Evolutionary conservation across 2,329 filamentous ascomycete species (phyloP).

Genomic region (Xylaria sp.): DNA sequence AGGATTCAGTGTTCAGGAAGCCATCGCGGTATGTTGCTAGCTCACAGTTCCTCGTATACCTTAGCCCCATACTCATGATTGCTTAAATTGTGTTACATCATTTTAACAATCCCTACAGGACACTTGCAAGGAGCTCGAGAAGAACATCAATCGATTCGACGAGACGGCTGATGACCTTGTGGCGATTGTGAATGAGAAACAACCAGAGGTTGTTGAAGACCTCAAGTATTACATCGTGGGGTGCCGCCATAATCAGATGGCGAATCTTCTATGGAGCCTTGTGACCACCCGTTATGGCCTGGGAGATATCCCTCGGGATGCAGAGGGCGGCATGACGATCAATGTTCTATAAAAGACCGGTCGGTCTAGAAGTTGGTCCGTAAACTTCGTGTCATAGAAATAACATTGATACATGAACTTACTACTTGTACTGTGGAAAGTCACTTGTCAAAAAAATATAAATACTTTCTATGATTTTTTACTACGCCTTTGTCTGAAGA

Average conservation of each 20-base stretch:
- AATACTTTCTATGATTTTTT: not conserved
- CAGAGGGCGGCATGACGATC: not conserved
- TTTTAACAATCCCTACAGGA: not conserved
- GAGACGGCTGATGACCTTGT: not conserved
- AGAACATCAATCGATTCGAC: not conserved
- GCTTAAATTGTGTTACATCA: not conserved
- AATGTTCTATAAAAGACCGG: not conserved
- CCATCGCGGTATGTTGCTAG: not conserved
- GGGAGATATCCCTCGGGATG: constrained; percentile 2
- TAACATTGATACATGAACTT: not conserved
- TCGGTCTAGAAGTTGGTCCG: not conserved
- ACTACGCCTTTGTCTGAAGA: not conserved
- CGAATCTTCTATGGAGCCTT: constrained; percentile 2
- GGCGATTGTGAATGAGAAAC: not conserved
- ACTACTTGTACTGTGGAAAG: not conserved
- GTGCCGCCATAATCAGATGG: constrained; percentile 1
- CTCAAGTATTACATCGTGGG: constrained; percentile 2
- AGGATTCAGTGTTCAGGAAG: not conserved
- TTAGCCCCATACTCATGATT: not conserved
- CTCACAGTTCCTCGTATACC: not conserved
- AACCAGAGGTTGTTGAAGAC: not conserved
- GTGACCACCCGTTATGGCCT: constrained; percentile 7
- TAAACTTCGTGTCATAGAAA: not conserved
- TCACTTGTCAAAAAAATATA: not conserved
- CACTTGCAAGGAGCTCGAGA: constrained; percentile 1